These are phyloP conservation scores for Gossypium turneri DNA, from an alignment of 345 rosid species.

Conservation along the genomic window DNA sequence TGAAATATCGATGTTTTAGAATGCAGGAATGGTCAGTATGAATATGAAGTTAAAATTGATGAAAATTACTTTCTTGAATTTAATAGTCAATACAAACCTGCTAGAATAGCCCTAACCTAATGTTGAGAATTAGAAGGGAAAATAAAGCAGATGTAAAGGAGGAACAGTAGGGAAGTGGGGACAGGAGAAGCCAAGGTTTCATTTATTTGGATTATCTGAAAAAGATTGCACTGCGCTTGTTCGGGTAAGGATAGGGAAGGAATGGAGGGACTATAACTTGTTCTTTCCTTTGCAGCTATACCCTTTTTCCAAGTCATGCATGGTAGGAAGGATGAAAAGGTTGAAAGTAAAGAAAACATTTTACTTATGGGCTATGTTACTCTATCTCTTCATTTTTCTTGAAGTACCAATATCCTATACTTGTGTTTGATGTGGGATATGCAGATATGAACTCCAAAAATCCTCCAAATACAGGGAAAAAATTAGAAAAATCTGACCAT, in stretches of 20 bases:
- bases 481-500: no score
- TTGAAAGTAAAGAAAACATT: background rate
- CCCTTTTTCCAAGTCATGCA: background rate
- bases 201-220: background rate
- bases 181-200: background rate
- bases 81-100: background rate
- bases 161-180: background rate
- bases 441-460: no score
- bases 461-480: no score
- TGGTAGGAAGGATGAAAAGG: slow-evolving; percentile 1
- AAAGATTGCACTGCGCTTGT: background rate
- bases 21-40: background rate
- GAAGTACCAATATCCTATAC: no score
- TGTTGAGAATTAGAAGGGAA: background rate
- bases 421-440: no score
- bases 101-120: background rate
- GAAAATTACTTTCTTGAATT: background rate
- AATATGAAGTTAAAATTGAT: background rate
- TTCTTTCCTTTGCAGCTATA: no score
- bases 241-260: background rate
- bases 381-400: no score
- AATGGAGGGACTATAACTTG: background rate
- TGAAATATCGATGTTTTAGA: background rate
- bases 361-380: background rate
- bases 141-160: background rate